Evolutionary conservation across 768 basidiomycete species (phyloP).

Genomic region (Lactarius sp.): DNA sequence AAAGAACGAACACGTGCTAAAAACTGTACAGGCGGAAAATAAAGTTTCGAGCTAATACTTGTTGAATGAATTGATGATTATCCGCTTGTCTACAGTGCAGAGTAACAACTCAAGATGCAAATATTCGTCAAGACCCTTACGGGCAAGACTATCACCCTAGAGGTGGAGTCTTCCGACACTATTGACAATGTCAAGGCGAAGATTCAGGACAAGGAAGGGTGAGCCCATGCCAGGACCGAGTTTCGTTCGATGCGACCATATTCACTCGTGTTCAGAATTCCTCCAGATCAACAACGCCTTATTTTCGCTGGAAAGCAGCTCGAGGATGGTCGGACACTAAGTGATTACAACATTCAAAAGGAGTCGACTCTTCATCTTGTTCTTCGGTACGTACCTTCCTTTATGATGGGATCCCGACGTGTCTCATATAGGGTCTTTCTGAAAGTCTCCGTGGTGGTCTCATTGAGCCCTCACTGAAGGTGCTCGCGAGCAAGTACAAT

Average conservation of each 20-base stretch:
- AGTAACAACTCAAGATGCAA: constrained; percentile 32
- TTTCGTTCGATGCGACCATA: not conserved
- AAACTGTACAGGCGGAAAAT: constrained; percentile 22
- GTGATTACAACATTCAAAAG: constrained; percentile 98
- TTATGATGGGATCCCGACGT: not conserved
- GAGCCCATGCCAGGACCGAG: constrained; percentile 17
- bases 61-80: no score
- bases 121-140: constrained; percentile 90
- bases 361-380: constrained; percentile 97
- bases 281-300: constrained; percentile 91
- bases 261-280: constrained; percentile 51
- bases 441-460: constrained; percentile 93
- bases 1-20: constrained; percentile 8
- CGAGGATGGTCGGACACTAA: constrained; percentile 94
- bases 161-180: constrained; percentile 96
- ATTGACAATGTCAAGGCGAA: constrained; percentile 93
- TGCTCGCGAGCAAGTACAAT: constrained; percentile 96
- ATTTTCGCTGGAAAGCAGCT: constrained; percentile 99
- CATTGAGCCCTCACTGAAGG: constrained; percentile 98
- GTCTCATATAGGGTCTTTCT: constrained; percentile 17
- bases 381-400: constrained; percentile 62
- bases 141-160: constrained; percentile 96
- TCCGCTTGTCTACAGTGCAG: no score
- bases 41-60: constrained; percentile 12
- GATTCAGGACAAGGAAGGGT: constrained; percentile 78